phyloP scores from a whole-genome alignment of 805 yeast genomes.

The Maudiozyma saulgeensis region DNA sequence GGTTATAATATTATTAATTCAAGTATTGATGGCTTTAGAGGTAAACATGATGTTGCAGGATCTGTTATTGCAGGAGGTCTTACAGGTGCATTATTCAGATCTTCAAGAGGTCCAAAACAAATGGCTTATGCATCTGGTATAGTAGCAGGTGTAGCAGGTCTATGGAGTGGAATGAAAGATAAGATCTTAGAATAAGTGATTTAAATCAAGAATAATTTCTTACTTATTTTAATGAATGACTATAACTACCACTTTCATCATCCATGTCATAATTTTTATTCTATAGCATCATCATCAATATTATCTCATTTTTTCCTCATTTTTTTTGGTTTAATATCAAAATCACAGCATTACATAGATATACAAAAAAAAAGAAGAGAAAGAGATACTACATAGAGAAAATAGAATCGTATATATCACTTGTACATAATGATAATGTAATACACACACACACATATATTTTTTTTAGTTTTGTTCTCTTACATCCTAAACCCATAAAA shows the following conservation, averaged over 20 bases:
- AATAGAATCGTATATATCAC: background rate
- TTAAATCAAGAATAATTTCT: background rate
- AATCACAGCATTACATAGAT: no score
- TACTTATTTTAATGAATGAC: background rate
- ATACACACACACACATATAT: background rate
- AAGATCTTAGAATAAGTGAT: constrained; percentile 13
- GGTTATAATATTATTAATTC: constrained; percentile 81
- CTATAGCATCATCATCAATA: no score
- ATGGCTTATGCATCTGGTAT: constrained; percentile 79
- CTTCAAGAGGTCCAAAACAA: constrained; percentile 76
- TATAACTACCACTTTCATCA: background rate
- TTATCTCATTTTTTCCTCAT: no score
- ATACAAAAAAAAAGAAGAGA: no score
- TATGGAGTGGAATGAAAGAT: constrained; percentile 78
- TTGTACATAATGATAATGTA: constrained; percentile 1
- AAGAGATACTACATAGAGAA: no score
- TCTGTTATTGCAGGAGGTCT: constrained; percentile 83
- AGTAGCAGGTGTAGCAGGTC: constrained; percentile 84
- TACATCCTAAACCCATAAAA: no score
- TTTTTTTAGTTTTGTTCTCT: no score
- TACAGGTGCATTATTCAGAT: constrained; percentile 85
- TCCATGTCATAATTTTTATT: no score
- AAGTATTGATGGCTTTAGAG: constrained; percentile 69
- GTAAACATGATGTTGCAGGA: constrained; percentile 78
- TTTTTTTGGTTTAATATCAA: no score